Evolutionary conservation across 768 basidiomycete genomes (phyloP).

Genomic region (Rhodosporidiobolus sp.): DNA sequence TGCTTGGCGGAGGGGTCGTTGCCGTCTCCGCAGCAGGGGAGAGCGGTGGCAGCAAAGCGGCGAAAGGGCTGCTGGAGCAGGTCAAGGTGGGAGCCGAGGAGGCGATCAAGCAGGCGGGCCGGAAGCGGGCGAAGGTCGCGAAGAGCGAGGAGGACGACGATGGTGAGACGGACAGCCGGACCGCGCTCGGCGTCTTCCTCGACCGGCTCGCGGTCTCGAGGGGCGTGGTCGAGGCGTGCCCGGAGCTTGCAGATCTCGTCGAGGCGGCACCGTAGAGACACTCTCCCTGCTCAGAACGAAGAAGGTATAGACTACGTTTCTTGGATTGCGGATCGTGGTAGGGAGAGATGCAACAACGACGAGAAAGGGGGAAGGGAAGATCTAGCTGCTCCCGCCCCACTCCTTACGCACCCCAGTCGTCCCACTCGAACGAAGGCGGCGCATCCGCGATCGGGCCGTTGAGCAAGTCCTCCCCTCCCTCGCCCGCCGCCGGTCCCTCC

Average conservation of each 20-base stretch:
- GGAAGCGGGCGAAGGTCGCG: background rate
- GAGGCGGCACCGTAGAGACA: too few relatives aligned
- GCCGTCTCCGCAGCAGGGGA: background rate
- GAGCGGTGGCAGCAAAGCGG: too few relatives aligned
- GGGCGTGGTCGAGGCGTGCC: background rate
- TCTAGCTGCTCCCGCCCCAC: background rate
- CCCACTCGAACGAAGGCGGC: constrained; percentile 35
- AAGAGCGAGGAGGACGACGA: background rate
- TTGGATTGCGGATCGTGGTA: background rate
- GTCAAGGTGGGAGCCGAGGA: too few relatives aligned
- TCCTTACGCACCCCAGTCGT: constrained; percentile 26
- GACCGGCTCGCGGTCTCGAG: background rate
- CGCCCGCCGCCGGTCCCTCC: constrained; percentile 2
- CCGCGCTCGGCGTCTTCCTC: background rate
- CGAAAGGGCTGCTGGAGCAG: too few relatives aligned
- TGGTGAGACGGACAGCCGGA: background rate
- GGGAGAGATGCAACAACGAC: background rate
- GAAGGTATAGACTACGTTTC: background rate
- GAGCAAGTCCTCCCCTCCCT: constrained; percentile 6
- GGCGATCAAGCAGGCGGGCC: too few relatives aligned
- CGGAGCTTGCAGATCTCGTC: background rate
- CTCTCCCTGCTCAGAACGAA: background rate
- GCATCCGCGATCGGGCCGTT: constrained; percentile 33
- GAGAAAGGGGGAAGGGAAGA: background rate
- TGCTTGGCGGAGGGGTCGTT: background rate